Base-by-base conservation (phyloP, 352 stramenopile genomes). In the Thalassiosira mediterranea region DNA sequence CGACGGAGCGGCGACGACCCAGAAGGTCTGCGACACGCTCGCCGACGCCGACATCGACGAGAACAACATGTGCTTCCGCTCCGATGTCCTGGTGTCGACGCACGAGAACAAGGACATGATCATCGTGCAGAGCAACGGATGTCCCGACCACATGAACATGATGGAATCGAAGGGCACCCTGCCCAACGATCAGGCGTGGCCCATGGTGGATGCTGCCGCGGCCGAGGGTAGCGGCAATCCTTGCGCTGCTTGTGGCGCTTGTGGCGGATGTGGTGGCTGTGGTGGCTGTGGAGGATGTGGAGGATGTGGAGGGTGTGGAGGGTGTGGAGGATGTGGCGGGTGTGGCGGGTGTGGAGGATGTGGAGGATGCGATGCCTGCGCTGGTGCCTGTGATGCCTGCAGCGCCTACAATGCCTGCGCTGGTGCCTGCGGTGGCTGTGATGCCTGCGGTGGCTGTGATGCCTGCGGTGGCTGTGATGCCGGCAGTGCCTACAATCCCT, bases 41-140 rank as follows among this genome's bases (percentile, higher is more conserved):
- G 15, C 31, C 4, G 34, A 61, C 37, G 31, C 46, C 3, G 52
- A 53, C 51, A 23, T 57, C 11, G 32, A 72, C 34, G 25, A 15
- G 1, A 72, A 78, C 31, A 78, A 78, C n/a, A 53, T 67, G 40
- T 78, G 63, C 32, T 78, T 67, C 40, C 69, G 59, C 3, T 78
- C 59, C 1, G 69, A 72, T 72, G 59, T 72, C 4, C 21, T 49
- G 13, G 52, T 78, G 21, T 67, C 60, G 10, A 37, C n/a, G 19
- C 15, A 38, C 4, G 38, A 66, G n/a, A 19, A 5, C 3, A 38
- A 60, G 15, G 26, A 68, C 7, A 67, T 64, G 34, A 32, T 69
- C 29, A 31, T 67, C 17, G 72, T 78, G 66, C 58, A 72, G 49
- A 67, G 49, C 19, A 60, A 69, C 21, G 69, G 69, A 17, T 71